A percentile compares a stretch with the other conserved stretches of the same genome.
These are phyloP conservation scores for Aureobasidium melanogenum DNA, from an alignment of 2,329 filamentous ascomycete species.

Conservation along the genomic window DNA sequence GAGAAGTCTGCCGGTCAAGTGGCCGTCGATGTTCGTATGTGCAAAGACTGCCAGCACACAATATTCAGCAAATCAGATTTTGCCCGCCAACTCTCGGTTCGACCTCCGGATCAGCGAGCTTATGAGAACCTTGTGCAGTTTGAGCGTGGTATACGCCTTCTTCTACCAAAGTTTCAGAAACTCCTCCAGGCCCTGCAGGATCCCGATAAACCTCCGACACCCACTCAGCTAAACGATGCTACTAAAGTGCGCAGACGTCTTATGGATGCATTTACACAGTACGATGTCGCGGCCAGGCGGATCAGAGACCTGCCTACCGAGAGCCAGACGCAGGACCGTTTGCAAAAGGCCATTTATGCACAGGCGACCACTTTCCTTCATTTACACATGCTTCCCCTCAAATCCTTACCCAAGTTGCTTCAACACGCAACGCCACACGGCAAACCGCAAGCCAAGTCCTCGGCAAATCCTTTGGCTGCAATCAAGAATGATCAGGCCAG, in stretches of 20 bases:
- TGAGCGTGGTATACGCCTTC: slow-evolving; percentile 71
- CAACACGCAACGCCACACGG: slow-evolving; percentile 49
- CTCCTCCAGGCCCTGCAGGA: slow-evolving; percentile 66
- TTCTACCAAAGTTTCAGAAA: slow-evolving; percentile 78
- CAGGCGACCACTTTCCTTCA: slow-evolving; percentile 78
- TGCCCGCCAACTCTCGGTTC: slow-evolving; percentile 55
- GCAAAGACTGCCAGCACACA: slow-evolving; percentile 71
- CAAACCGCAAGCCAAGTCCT: slow-evolving; percentile 16
- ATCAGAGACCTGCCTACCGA: slow-evolving; percentile 70
- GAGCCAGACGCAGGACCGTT: slow-evolving; percentile 60
- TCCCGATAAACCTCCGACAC: slow-evolving; percentile 54
- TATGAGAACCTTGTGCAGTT: slow-evolving; percentile 83
- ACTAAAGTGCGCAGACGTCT: slow-evolving; percentile 82
- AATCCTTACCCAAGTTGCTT: slow-evolving; percentile 38
- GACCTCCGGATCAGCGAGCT: slow-evolving; percentile 65
- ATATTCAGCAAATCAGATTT: slow-evolving; percentile 72
- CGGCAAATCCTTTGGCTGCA: slow-evolving; percentile 42
- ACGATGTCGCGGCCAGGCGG: slow-evolving; percentile 70
- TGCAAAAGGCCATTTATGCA: slow-evolving; percentile 76
- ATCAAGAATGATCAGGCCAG: slow-evolving; percentile 43
- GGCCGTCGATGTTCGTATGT: slow-evolving; percentile 79
- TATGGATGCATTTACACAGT: slow-evolving; percentile 82
- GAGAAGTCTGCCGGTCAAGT: slow-evolving; percentile 45
- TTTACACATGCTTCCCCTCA: slow-evolving; percentile 82
- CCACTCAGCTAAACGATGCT: slow-evolving; percentile 71